These are phyloP conservation scores for Caloboletus firmus DNA, from an alignment of 1,284 basidiomycete species.

Conservation along the genomic window DNA sequence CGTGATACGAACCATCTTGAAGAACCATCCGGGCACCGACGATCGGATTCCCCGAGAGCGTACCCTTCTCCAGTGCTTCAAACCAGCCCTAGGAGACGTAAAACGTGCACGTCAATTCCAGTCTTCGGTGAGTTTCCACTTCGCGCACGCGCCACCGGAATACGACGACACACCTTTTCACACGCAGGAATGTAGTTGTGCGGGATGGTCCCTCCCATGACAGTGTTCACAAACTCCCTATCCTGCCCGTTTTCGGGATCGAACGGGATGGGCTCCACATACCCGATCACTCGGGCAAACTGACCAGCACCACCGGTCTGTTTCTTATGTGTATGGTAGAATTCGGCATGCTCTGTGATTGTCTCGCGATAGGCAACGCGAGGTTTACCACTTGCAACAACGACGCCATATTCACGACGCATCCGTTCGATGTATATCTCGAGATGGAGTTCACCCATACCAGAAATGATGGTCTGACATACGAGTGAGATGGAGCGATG, in stretches of 20 bases:
- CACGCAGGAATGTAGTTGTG: slow-evolving; percentile 91
- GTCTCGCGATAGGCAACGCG: slow-evolving; percentile 98
- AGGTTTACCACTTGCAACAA: slow-evolving; percentile 94
- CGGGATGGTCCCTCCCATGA: slow-evolving; percentile 94
- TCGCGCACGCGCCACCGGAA: neutral
- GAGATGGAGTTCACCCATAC: slow-evolving; percentile 98
- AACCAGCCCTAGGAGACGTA: slow-evolving; percentile 77
- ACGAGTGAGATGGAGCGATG: slow-evolving; percentile 3
- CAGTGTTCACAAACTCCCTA: slow-evolving; percentile 82
- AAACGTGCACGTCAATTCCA: neutral
- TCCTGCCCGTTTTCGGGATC: slow-evolving; percentile 62
- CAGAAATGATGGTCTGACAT: slow-evolving; percentile 93
- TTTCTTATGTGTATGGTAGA: slow-evolving; percentile 97
- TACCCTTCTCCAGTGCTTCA: slow-evolving; percentile 92
- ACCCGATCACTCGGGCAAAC: slow-evolving; percentile 91
- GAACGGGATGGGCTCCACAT: slow-evolving; percentile 88
- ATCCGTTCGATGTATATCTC: slow-evolving; percentile 99
- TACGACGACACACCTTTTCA: slow-evolving; percentile 67
- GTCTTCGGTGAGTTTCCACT: neutral
- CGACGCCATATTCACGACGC: slow-evolving; percentile 96
- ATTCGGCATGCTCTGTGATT: slow-evolving; percentile 78
- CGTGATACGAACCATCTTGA: slow-evolving; percentile 90
- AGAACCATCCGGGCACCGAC: slow-evolving; percentile 87
- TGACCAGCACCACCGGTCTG: slow-evolving; percentile 98
- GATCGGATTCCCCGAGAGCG: slow-evolving; percentile 87